phyloP scores from a whole-genome alignment of 2,329 filamentous ascomycete species.

The Neonectria faginata region DNA sequence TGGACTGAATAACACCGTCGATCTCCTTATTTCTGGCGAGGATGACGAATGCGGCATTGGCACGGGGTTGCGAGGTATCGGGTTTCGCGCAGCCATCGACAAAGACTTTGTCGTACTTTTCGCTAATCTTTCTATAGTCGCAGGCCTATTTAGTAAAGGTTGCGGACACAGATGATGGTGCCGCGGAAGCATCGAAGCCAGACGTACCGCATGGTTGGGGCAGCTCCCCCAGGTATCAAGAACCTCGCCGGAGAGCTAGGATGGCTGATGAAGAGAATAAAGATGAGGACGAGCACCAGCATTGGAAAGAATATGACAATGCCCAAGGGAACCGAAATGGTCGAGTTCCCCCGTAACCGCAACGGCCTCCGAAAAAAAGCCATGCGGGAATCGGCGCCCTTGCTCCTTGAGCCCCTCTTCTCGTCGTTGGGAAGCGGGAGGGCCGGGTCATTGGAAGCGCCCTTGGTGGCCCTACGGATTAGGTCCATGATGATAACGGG shows the following conservation, averaged over 20 bases:
- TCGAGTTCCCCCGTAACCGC: constrained; percentile 90
- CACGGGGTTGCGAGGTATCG: constrained; percentile 81
- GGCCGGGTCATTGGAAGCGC: constrained; percentile 57
- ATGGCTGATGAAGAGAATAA: constrained; percentile 89
- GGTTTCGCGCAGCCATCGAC: constrained; percentile 88
- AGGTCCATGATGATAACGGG: constrained; percentile 63
- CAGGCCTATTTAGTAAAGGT: constrained; percentile 35
- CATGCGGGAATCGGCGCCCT: constrained; percentile 64
- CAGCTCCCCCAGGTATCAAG: constrained; percentile 87
- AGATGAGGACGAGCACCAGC: constrained; percentile 89
- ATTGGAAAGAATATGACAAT: constrained; percentile 93
- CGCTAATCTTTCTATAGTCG: constrained; percentile 85
- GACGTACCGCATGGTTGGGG: constrained; percentile 87
- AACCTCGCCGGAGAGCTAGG: constrained; percentile 84
- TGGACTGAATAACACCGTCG: constrained; percentile 93
- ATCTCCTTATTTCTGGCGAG: constrained; percentile 96
- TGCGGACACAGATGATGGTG: not conserved
- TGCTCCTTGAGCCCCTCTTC: constrained; percentile 57
- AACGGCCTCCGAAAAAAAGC: constrained; percentile 89
- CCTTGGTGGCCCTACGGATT: constrained; percentile 66
- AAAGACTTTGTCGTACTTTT: constrained; percentile 97
- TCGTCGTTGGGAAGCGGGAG: constrained; percentile 62
- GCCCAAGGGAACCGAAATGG: constrained; percentile 90
- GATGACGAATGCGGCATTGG: constrained; percentile 96
- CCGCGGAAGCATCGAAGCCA: not conserved